A percentile compares a stretch with the other conserved stretches of the same genome.
These are phyloP conservation scores for Cladosporium colombiae DNA, from an alignment of 2,329 filamentous ascomycete genomes.

Conservation along the genomic window DNA sequence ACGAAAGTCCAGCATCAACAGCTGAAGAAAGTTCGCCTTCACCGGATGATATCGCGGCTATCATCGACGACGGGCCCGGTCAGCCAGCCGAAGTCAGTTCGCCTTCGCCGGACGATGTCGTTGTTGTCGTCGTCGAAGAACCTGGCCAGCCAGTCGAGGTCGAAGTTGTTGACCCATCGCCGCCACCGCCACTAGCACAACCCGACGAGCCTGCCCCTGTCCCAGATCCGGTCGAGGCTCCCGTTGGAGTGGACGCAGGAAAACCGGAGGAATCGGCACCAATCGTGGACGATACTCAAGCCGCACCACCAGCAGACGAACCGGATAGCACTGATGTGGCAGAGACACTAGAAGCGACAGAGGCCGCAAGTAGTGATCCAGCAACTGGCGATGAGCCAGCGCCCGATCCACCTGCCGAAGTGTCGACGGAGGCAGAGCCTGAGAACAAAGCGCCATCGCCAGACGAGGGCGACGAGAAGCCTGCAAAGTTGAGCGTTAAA, in stretches of 20 bases:
- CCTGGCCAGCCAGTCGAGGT: neutral
- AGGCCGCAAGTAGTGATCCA: neutral
- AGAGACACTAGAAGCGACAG: neutral
- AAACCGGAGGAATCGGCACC: neutral
- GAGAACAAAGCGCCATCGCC: neutral
- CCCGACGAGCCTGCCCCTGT: neutral
- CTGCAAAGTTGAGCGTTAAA: conserved; percentile 4
- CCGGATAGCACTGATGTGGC: neutral
- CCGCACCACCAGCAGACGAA: neutral
- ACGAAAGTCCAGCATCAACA: conserved; percentile 20
- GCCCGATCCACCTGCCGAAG: neutral
- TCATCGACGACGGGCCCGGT: conserved; percentile 26
- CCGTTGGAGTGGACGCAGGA: neutral
- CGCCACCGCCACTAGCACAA: neutral
- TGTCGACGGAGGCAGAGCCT: neutral
- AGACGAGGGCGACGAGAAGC: neutral
- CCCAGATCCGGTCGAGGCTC: neutral
- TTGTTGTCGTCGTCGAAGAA: neutral
- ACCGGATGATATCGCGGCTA: conserved; percentile 30
- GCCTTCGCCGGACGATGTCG: neutral
- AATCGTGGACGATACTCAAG: neutral
- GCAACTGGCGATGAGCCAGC: neutral
- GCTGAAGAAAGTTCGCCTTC: neutral
- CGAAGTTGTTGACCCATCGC: neutral
- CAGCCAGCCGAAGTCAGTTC: neutral